Base-by-base conservation (phyloP, 805 yeast genomes). In the Candida odintsovae region DNA sequence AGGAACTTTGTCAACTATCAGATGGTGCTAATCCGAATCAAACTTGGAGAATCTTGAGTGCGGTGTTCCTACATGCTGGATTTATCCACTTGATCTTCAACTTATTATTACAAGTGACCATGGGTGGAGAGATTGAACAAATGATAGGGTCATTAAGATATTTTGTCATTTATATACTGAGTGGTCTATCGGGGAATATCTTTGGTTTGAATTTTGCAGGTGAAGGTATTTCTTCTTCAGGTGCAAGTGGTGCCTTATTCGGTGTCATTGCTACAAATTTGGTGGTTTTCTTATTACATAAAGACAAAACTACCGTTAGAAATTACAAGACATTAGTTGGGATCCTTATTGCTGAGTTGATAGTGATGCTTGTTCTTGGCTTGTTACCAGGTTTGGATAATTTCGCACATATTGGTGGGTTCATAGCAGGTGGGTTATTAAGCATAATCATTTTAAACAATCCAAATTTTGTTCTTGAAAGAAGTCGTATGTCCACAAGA, bases 351-450 rank as follows among this genome's bases (percentile, higher is more conserved):
- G 64, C 66, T 10, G 89, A 84, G 58, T 72, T 84, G 33, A 55
- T 82, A 12, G 68, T 82, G 5, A 72, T 82, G 35, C 70, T 84
- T 40, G 83, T 75, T 7, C 64, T 84, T 18, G 90, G 90, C 0
- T 66, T 84, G 18, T 64, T 84, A 15, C 90, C 90, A 0, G 90
- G 90, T 0, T 59, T 84, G 45, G 90, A 84, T 61, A 84, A 84
- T 59, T 84, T 84, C 57, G 73, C 85, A 38, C 90, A 84, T 61
- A 76, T 84, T 53, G 90, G 90, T 11, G 90, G 90, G 6, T 82
- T 83, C 64, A 75, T 80, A 21, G 66, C 78, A 64, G 90, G 90
- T 0, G 35, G 80, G 0, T 58, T 78, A 23, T 52, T 71, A 29
- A 78, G 83, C 1, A 55, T 80, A 0, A 64, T 73, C 1, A 50